Percentiles rank a stretch among this genome's conserved stretches.
These are phyloP conservation scores for Saccharomycopsis microspora DNA, from an alignment of 805 yeast species.

Conservation along the genomic window DNA sequence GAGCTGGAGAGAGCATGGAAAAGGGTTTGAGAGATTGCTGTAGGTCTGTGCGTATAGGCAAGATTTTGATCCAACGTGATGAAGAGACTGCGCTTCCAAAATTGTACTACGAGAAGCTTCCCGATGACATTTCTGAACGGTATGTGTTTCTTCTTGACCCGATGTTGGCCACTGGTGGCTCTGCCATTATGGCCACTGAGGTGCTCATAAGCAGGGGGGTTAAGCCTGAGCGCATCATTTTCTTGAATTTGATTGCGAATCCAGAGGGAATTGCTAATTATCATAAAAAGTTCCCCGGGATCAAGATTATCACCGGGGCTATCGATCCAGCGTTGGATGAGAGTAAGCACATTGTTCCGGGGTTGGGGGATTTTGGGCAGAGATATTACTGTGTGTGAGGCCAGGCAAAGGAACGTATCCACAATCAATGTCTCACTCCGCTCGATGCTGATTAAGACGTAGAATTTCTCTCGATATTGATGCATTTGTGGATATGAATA, in stretches of 20 bases:
- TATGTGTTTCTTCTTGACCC: slow-evolving; percentile 91
- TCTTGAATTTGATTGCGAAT: slow-evolving; percentile 83
- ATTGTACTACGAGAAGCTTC: slow-evolving; percentile 85
- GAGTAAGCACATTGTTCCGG: slow-evolving; percentile 79
- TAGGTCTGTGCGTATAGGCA: slow-evolving; percentile 91
- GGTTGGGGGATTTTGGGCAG: slow-evolving; percentile 97
- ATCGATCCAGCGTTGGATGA: slow-evolving; percentile 82
- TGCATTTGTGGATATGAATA: too few species aligned
- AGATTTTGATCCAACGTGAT: slow-evolving; percentile 92
- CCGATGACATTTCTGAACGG: slow-evolving; percentile 80
- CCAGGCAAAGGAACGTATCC: not conserved
- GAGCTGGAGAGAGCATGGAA: slow-evolving; percentile 99
- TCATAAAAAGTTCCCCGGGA: slow-evolving; percentile 67
- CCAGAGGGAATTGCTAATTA: slow-evolving; percentile 88
- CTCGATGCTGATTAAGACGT: too few species aligned
- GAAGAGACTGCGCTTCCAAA: slow-evolving; percentile 95
- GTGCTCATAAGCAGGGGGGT: slow-evolving; percentile 84
- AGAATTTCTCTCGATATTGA: too few species aligned
- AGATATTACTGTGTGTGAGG: slow-evolving; percentile 77
- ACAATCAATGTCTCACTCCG: too few species aligned
- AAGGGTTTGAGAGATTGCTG: slow-evolving; percentile 97
- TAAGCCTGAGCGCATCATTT: slow-evolving; percentile 73
- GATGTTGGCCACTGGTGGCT: slow-evolving; percentile 97
- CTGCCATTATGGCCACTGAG: slow-evolving; percentile 95
- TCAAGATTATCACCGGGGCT: slow-evolving; percentile 88